Conservation (phyloP, 768 basidiomycete species). For the Boletus huronensis region DNA sequence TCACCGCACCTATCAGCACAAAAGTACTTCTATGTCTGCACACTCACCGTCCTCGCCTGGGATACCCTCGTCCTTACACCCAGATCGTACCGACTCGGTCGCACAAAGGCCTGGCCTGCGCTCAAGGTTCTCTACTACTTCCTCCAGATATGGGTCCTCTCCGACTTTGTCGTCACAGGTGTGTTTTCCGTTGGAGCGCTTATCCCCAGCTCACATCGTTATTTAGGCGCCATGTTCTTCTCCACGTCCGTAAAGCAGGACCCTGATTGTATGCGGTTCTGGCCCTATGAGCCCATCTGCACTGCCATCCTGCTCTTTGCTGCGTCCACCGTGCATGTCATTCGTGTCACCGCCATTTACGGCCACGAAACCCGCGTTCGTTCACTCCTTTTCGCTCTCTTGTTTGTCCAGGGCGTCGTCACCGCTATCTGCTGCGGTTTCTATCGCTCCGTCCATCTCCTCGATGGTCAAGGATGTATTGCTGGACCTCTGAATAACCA, state of each 20-base stretch:
- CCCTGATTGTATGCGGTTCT: slow-evolving; percentile 62
- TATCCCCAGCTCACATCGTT: slow-evolving; percentile 1
- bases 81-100: slow-evolving; percentile 68
- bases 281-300: slow-evolving; percentile 82
- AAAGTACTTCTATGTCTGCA: slow-evolving; percentile 89
- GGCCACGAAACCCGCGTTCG: slow-evolving; percentile 55
- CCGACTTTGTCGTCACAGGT: slow-evolving; percentile 78
- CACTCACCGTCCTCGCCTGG: slow-evolving; percentile 87
- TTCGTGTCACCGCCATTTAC: slow-evolving; percentile 77
- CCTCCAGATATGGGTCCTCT: slow-evolving; percentile 71
- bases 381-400: slow-evolving; percentile 51
- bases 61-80: slow-evolving; percentile 84
- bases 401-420: slow-evolving; percentile 64
- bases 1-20: slow-evolving; percentile 78
- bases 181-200: slow-evolving; percentile 11
- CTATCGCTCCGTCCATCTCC: slow-evolving; percentile 75
- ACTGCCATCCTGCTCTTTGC: slow-evolving; percentile 73
- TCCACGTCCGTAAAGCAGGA: slow-evolving; percentile 62
- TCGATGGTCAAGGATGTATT: slow-evolving; percentile 79
- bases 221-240: slow-evolving; percentile 76
- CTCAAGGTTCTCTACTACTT: slow-evolving; percentile 78
- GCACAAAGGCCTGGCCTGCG: slow-evolving; percentile 62
- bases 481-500: slow-evolving; percentile 68
- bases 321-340: slow-evolving; percentile 72
- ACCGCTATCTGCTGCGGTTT: slow-evolving; percentile 77